Base-by-base conservation (phyloP, 441 rosid species). In the Brassica hybrid region DNA sequence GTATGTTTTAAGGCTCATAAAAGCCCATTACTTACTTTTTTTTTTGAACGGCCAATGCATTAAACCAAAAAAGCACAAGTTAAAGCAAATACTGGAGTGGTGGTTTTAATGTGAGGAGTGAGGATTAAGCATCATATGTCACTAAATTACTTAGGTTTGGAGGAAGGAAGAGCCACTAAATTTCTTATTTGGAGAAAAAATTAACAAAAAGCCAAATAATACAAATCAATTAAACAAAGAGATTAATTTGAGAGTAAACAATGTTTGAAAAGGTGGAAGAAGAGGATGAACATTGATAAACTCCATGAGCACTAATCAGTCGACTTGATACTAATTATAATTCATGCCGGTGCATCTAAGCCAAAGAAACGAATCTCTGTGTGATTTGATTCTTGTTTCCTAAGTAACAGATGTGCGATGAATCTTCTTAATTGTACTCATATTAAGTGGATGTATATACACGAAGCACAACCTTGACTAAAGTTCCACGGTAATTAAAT, bases 271-370 rank as follows among this genome's bases (percentile, higher is more conserved):
- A 69, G 43, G 59, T 74, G 71, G 82, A 69, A 79, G 75, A 74
- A 74, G 82, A 74, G 82, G 82, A 69, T 74, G 82, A 63, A 79
- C 82, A 69, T 79, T 74, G 82, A 74, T 68, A 74, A 38, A 62
- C 82, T 68, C 75, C 71, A 69, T 27, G 18, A 63, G 7, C 10
- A 25, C 18, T 79, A 27, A 74, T 56, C 52, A 56, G 69, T 18
- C 27, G 16, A 79, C 43, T 69, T 43, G 69, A 63, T 69, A 69
- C 56, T 69, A 74, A 68, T 62, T 69, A 73, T 73, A 79, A 73
- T 19, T 74, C 9, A 79, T 56, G 82, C 50, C 78, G 82, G 82
- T 79, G 82, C 82, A 56, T 63, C 45, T 41, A 79, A 79, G 82
- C 63, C 23, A 79, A 64, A 64, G 79, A 11, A 63, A 64, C 63